These are phyloP conservation scores for Plasmopara viticola DNA, from an alignment of 352 stramenopile genomes.

Conservation along the genomic window DNA sequence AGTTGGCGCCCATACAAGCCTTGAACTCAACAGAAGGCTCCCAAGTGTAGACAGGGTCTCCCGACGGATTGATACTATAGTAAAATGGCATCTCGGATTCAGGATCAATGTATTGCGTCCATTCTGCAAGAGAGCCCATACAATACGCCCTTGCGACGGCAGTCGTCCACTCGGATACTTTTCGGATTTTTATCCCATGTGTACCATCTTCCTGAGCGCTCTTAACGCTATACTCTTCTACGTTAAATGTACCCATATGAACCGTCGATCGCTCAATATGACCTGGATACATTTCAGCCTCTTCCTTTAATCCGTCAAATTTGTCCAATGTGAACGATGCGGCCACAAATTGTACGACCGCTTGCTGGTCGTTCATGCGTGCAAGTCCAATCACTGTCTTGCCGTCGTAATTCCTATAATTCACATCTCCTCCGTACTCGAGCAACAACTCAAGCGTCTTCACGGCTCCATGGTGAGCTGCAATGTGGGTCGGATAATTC, in stretches of 20 bases:
- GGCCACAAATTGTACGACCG: slow-evolving; percentile 53
- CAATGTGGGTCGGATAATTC: slow-evolving; percentile 72
- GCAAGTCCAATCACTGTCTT: slow-evolving; percentile 73
- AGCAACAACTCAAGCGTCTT: slow-evolving; percentile 62
- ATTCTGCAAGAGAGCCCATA: slow-evolving; percentile 62
- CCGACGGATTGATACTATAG: slow-evolving; percentile 11
- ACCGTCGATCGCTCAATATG: slow-evolving; percentile 7
- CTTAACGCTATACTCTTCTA: slow-evolving; percentile 4
- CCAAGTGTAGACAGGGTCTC: slow-evolving; percentile 37
- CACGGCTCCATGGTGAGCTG: slow-evolving; percentile 51
- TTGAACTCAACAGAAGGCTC: slow-evolving; percentile 65
- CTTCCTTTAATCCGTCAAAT: slow-evolving; percentile 9
- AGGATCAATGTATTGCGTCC: slow-evolving; percentile 69
- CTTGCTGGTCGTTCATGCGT: slow-evolving; percentile 53
- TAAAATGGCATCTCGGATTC: slow-evolving; percentile 51
- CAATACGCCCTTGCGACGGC: slow-evolving; percentile 32
- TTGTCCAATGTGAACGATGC: slow-evolving; percentile 56
- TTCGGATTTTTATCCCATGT: slow-evolving; percentile 15
- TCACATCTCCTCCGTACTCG: slow-evolving; percentile 79
- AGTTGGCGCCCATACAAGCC: slow-evolving; percentile 47
- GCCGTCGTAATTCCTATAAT: slow-evolving; percentile 76
- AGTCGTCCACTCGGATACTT: slow-evolving; percentile 37
- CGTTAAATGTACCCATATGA: too few relatives aligned
- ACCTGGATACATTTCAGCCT: slow-evolving; percentile 1
- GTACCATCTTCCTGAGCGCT: slow-evolving; percentile 5